Percentiles rank a stretch among this genome's conserved stretches.
Conservation (phyloP, 2,329 filamentous ascomycete genomes). For the Geoglossum cookeanum region DNA sequence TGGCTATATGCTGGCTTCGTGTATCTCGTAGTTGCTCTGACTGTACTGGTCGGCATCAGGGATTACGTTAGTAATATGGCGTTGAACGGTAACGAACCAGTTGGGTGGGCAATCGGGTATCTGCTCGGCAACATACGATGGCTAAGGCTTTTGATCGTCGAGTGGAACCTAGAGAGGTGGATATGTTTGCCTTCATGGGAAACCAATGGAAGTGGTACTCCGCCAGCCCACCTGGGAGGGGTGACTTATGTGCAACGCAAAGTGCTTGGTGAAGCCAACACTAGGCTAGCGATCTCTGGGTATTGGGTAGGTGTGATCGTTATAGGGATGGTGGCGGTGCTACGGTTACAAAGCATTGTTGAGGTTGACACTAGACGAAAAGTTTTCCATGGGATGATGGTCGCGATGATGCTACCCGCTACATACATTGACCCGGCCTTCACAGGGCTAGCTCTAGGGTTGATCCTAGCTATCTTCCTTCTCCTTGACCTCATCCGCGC, state of each 20-base stretch:
- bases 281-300: conserved; percentile 52
- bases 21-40: conserved; percentile 44
- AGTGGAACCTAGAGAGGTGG: conserved; percentile 53
- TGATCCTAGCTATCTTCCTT: conserved; percentile 70
- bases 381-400: conserved; percentile 97
- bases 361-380: conserved; percentile 94
- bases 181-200: conserved; percentile 43
- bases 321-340: conserved; percentile 53
- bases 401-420: conserved; percentile 78
- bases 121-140: conserved; percentile 58
- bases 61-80: conserved; percentile 48
- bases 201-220: conserved; percentile 11
- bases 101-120: conserved; percentile 87
- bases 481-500: conserved; percentile 78
- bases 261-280: conserved; percentile 56
- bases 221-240: conserved; percentile 33
- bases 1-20: conserved; percentile 70
- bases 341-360: conserved; percentile 53
- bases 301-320: conserved; percentile 58
- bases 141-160: conserved; percentile 53
- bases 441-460: conserved; percentile 55
- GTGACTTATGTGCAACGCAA: conserved; percentile 44
- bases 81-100: conserved; percentile 54
- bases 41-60: conserved; percentile 54
- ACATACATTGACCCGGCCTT: conserved; percentile 77